These are phyloP conservation scores for Backusella mclennaniae DNA, from an alignment of 192 early-diverging fungal species.

Conservation along the genomic window DNA sequence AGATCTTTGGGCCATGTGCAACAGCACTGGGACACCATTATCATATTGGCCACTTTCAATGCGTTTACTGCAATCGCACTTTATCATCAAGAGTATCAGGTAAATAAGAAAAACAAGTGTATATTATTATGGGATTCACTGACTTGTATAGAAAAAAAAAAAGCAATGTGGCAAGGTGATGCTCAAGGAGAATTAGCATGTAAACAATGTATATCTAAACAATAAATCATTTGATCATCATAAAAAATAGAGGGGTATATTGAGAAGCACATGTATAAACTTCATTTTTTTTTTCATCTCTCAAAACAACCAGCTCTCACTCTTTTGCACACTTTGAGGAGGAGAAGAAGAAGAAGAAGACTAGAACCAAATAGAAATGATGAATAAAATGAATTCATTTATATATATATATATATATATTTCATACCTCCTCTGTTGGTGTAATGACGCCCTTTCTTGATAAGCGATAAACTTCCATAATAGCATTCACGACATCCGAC, in stretches of 20 bases:
- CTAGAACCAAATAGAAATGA: not conserved
- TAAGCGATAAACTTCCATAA: not conserved
- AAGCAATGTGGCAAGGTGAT: slow-evolving; percentile 23
- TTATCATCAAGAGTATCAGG: slow-evolving; percentile 36
- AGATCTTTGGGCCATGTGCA: slow-evolving; percentile 21
- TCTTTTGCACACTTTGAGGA: not conserved
- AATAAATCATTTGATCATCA: not conserved
- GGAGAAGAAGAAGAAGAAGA: not conserved
- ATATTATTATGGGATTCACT: not conserved
- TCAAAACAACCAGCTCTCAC: not conserved
- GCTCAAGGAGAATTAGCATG: slow-evolving; percentile 6
- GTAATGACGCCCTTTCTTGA: not conserved
- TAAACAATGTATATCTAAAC: slow-evolving; percentile 11
- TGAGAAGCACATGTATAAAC: not conserved
- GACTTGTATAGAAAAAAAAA: not conserved
- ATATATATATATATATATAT: not conserved
- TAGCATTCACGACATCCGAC: not conserved
- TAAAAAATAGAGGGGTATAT: not conserved
- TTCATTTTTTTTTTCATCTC: not conserved
- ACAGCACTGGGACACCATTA: slow-evolving; percentile 31
- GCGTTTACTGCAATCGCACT: slow-evolving; percentile 19
- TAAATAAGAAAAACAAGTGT: not conserved
- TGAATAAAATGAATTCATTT: not conserved
- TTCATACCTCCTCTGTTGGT: not conserved
- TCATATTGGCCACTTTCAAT: slow-evolving; percentile 35